Conservation (phyloP, 768 basidiomycete species). For the Lactifluus echinatus region DNA sequence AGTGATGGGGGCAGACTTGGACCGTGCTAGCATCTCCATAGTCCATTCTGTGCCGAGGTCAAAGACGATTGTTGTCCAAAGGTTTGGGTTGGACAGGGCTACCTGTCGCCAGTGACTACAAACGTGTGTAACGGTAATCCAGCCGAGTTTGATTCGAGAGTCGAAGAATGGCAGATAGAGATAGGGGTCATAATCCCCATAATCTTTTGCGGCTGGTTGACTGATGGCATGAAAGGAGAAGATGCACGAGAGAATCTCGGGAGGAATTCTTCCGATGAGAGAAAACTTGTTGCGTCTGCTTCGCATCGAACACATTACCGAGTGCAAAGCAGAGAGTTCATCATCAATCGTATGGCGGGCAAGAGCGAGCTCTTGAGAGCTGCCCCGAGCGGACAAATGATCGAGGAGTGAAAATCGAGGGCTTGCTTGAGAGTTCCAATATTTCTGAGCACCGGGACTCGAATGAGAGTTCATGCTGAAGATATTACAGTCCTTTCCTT, state of each 20-base stretch:
- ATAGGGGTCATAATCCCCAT: too few relatives aligned
- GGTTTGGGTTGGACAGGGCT: not conserved
- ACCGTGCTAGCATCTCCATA: not conserved
- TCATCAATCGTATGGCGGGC: not conserved
- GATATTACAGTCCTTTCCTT: too few relatives aligned
- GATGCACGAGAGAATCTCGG: slow-evolving; percentile 1
- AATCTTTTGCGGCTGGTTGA: too few relatives aligned
- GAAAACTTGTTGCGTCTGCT: not conserved
- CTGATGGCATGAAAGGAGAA: slow-evolving; percentile 1
- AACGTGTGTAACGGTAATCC: slow-evolving; percentile 4
- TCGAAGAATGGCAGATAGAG: too few relatives aligned
- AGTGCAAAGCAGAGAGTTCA: not conserved
- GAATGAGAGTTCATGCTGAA: too few relatives aligned
- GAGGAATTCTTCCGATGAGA: not conserved
- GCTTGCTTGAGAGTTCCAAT: not conserved
- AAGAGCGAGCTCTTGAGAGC: not conserved
- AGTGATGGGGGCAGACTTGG: not conserved
- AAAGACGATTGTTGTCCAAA: not conserved
- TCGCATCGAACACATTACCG: not conserved
- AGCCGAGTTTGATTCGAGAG: too few relatives aligned
- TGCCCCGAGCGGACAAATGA: not conserved
- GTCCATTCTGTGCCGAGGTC: not conserved
- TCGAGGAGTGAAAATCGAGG: not conserved
- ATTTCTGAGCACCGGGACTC: not conserved
- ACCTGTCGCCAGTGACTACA: slow-evolving; percentile 3